A percentile compares a stretch with the other conserved stretches of the same genome.
These are phyloP conservation scores for Camelina hispida DNA, from an alignment of 345 rosid genomes.

Conservation along the genomic window DNA sequence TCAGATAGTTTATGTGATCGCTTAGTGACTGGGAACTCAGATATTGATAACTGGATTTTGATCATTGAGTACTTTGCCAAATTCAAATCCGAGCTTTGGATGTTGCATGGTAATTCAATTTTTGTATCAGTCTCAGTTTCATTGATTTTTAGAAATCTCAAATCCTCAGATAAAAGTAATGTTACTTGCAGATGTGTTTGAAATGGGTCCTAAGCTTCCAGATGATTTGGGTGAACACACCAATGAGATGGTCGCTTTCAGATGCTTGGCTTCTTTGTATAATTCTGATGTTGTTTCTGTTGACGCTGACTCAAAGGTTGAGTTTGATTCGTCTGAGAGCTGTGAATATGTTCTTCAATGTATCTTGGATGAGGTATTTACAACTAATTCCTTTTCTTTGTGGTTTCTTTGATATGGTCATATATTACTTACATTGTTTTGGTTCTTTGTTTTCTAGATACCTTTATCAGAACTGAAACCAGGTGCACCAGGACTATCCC, in stretches of 20 bases:
- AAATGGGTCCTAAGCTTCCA: constrained; percentile 43
- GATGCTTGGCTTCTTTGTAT: constrained; percentile 41
- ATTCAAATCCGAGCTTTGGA: constrained; percentile 42
- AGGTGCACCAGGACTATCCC: constrained; percentile 36
- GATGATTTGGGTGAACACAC: constrained; percentile 41
- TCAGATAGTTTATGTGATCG: constrained; percentile 14
- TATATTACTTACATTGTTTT: background rate
- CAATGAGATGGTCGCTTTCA: constrained; percentile 45
- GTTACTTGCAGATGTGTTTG: constrained; percentile 40
- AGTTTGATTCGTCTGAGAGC: constrained; percentile 38
- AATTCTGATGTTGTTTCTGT: constrained; percentile 25
- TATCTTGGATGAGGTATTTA: constrained; percentile 43
- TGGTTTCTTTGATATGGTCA: background rate
- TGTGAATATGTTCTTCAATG: constrained; percentile 45
- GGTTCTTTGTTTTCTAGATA: constrained; percentile 20
- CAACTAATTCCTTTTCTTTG: background rate
- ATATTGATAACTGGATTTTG: constrained; percentile 40
- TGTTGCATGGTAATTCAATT: constrained; percentile 34
- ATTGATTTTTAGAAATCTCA: background rate
- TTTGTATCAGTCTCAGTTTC: constrained; percentile 9
- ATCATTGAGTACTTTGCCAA: constrained; percentile 40
- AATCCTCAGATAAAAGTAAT: background rate
- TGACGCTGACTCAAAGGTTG: constrained; percentile 24
- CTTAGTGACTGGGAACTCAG: constrained; percentile 30
- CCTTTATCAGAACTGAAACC: constrained; percentile 42